These are phyloP conservation scores for Coniella lustricola DNA, from an alignment of 2,329 filamentous ascomycete species.

Conservation along the genomic window DNA sequence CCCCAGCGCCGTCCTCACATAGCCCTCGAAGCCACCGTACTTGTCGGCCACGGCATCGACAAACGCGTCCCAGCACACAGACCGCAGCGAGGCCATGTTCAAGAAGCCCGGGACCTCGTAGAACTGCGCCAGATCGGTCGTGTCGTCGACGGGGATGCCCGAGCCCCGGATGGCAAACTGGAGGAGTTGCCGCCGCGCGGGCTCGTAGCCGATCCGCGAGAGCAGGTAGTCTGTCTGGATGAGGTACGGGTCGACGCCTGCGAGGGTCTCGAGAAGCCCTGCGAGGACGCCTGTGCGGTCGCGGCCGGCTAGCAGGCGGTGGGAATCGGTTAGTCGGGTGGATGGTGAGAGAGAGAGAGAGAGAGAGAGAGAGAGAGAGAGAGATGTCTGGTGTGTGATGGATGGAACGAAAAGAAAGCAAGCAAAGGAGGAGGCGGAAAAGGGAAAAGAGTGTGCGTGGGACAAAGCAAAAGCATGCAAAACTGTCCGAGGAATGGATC, in stretches of 20 bases:
- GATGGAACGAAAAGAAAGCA: neutral
- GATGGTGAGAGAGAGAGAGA: too few relatives aligned
- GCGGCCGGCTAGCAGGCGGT: constrained; percentile 36
- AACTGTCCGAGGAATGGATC: too few relatives aligned
- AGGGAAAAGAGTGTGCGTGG: too few relatives aligned
- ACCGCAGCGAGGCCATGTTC: constrained; percentile 39
- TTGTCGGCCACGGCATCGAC: constrained; percentile 33
- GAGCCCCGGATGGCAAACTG: constrained; percentile 29
- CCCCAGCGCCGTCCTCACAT: constrained; percentile 37
- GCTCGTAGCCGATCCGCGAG: constrained; percentile 46
- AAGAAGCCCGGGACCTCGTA: constrained; percentile 38
- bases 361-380: neutral
- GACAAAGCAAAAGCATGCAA: too few relatives aligned
- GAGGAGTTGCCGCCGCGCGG: constrained; percentile 40
- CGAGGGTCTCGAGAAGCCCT: constrained; percentile 43
- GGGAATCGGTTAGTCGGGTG: too few relatives aligned
- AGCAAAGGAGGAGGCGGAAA: neutral
- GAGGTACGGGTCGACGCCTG: constrained; percentile 36
- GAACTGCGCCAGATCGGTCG: constrained; percentile 21
- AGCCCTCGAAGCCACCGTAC: constrained; percentile 44
- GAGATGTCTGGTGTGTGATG: too few relatives aligned
- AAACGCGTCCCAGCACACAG: constrained; percentile 39
- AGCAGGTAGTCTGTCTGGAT: constrained; percentile 45
- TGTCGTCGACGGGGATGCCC: constrained; percentile 22
- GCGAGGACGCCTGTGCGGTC: constrained; percentile 47